Base-by-base conservation (phyloP, 169 alveolate species). In the Eimeria acervulina region DNA sequence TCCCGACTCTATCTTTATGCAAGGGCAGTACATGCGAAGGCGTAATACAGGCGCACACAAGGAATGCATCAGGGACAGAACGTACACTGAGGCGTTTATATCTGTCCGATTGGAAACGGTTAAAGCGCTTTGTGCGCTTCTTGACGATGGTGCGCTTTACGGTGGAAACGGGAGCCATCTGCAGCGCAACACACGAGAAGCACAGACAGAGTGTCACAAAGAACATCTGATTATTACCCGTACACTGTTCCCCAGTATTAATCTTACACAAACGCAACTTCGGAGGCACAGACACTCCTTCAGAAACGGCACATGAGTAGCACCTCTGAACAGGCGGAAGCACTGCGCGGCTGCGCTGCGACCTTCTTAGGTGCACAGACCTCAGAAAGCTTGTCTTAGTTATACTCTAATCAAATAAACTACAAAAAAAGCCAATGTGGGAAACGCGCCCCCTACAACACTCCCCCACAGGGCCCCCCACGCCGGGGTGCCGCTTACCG, bases 71-170 rank as follows among this genome's bases (percentile, higher is more conserved):
- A n/a, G 59, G 12, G 3, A 59, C 33, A 33, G 28, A 40, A 96
- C 98, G 96, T 95, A 98, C 99, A 95, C 97, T 98, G 38, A 99
- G 99, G 84, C 99, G 98, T 97, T 97, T 96, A 97, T 97, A 99
- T 97, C 99, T 98, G 97, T 99, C 99, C 59, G 99, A 98, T 96
- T 99, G 99, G 98, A 98, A 98, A 94, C 99, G 99, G 93, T 98
- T 97, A 97, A 99, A 99, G 97, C 97, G 97, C 96, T 98, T 98
- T 61, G 99, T 98, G 97, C 99, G 97, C 99, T 98, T 99, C 98
- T 99, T 99, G 96, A 99, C 97, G 87, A 98, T 98, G 97, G 97
- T 96, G 96, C 97, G 98, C 96, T 83, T 94, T 42, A 90, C 88
- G 70, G 80, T 47, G 13, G 97, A 70, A 74, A 92, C 95, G 51